Evolutionary conservation across 23 red algal genomes (phyloP).

Genomic region (Gracilariopsis chorda): DNA sequence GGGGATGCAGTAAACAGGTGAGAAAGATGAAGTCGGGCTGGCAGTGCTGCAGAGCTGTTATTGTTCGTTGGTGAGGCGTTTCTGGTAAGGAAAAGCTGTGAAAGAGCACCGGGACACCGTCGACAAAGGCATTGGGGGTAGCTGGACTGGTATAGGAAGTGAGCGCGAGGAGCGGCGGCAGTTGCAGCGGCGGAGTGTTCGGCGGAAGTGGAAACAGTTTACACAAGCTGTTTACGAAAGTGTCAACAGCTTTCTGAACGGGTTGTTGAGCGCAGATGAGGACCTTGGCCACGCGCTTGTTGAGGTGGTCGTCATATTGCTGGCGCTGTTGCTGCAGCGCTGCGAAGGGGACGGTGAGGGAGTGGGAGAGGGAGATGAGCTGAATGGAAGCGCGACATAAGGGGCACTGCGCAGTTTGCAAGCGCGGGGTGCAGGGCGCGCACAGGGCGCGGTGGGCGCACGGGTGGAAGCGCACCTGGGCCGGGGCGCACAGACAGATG

Average conservation of each 20-base stretch:
- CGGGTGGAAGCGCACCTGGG: not conserved
- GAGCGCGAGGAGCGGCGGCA: not conserved
- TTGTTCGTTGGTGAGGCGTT: not conserved
- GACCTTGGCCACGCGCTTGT: not conserved
- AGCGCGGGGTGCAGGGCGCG: not conserved
- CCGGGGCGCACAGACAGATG: not conserved
- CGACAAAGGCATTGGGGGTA: slow-evolving; percentile 14
- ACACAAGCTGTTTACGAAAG: not conserved
- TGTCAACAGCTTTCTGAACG: not conserved
- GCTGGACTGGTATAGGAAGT: not conserved
- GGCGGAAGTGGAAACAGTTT: not conserved
- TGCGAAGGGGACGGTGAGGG: not conserved
- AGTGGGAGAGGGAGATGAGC: not conserved
- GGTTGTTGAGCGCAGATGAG: not conserved
- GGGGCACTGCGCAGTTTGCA: not conserved
- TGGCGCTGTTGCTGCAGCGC: not conserved
- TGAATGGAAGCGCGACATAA: not conserved
- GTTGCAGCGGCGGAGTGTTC: not conserved
- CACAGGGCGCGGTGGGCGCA: not conserved
- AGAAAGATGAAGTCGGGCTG: slow-evolving; percentile 35
- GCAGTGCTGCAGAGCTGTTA: not conserved
- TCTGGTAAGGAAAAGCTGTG: slow-evolving; percentile 20
- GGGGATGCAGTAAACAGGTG: not conserved
- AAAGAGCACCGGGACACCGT: not conserved
- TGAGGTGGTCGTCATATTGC: not conserved